These are phyloP conservation scores for Leishmania tarentolae DNA, from an alignment of 208 protist species.

Conservation along the genomic window DNA sequence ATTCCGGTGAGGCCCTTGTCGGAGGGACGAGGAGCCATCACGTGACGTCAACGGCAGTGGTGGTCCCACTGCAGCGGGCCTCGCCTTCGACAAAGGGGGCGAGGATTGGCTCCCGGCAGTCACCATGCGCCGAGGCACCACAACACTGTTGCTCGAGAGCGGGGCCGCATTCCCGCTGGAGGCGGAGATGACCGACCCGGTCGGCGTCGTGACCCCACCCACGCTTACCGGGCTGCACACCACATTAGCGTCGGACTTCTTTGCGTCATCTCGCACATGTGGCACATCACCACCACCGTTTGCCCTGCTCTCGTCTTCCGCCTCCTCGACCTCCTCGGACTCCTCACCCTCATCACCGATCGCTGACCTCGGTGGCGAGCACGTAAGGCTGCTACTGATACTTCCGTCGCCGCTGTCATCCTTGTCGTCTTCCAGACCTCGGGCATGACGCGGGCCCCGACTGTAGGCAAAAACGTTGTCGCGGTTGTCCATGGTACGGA, in stretches of 20 bases:
- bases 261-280: not conserved
- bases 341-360: not conserved
- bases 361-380: slow-evolving; percentile 14
- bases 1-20: not conserved
- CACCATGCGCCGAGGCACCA: slow-evolving; percentile 1
- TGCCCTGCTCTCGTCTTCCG: not conserved
- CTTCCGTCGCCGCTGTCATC: not conserved
- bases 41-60: slow-evolving; percentile 20
- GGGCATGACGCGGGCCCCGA: slow-evolving; percentile 19
- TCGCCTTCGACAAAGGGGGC: not conserved
- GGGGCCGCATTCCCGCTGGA: not conserved
- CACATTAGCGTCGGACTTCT: not conserved
- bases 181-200: slow-evolving; percentile 11
- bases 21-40: not conserved
- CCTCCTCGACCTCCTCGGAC: slow-evolving; percentile 10
- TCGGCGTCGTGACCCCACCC: not conserved
- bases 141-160: slow-evolving; percentile 31
- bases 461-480: slow-evolving; percentile 26
- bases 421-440: slow-evolving; percentile 6
- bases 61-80: not conserved
- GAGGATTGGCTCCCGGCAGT: not conserved
- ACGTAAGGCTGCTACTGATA: slow-evolving; percentile 11
- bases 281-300: not conserved
- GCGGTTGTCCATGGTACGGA: slow-evolving; percentile 64
- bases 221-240: not conserved